phyloP scores from a whole-genome alignment of 2,329 filamentous ascomycete species.

The Thermochaetoides dissita region DNA sequence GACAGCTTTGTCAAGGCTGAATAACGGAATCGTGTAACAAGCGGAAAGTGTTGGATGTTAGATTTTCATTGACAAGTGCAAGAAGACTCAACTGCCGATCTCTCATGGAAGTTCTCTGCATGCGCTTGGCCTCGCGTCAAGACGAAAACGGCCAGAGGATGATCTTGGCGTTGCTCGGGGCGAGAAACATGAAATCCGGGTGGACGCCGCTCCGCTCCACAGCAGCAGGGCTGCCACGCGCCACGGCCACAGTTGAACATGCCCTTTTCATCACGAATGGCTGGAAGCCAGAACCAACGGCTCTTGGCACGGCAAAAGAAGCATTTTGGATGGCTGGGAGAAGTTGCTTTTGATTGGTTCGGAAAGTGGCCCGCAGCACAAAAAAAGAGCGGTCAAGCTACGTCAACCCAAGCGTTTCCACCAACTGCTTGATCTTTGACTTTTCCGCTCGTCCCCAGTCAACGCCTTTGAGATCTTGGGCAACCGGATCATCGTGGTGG shows the following conservation, averaged over 20 bases:
- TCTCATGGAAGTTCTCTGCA: neutral
- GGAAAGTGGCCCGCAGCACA: neutral
- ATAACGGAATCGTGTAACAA: neutral
- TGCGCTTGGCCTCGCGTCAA: too few species aligned
- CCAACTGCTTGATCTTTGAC: constrained; percentile 27
- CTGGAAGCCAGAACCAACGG: neutral
- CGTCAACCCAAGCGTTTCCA: constrained; percentile 28
- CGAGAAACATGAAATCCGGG: constrained; percentile 1
- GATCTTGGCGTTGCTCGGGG: neutral
- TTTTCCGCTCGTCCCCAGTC: constrained; percentile 46
- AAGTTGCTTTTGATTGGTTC: too few species aligned
- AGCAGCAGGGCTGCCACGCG: constrained; percentile 7
- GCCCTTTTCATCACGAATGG: constrained; percentile 1
- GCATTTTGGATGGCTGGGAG: neutral
- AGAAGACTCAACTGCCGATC: neutral
- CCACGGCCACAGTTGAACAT: constrained; percentile 1
- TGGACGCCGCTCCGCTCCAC: constrained; percentile 2
- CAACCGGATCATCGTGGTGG: constrained; percentile 18
- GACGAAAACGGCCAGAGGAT: neutral
- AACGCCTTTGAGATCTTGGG: constrained; percentile 31
- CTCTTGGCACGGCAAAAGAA: neutral
- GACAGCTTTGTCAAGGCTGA: constrained; percentile 5
- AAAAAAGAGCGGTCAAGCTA: constrained; percentile 6
- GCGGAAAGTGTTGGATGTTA: too few species aligned
- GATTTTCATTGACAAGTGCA: neutral